phyloP scores from a whole-genome alignment of 768 basidiomycete species.

The Phaeotremella fagi region DNA sequence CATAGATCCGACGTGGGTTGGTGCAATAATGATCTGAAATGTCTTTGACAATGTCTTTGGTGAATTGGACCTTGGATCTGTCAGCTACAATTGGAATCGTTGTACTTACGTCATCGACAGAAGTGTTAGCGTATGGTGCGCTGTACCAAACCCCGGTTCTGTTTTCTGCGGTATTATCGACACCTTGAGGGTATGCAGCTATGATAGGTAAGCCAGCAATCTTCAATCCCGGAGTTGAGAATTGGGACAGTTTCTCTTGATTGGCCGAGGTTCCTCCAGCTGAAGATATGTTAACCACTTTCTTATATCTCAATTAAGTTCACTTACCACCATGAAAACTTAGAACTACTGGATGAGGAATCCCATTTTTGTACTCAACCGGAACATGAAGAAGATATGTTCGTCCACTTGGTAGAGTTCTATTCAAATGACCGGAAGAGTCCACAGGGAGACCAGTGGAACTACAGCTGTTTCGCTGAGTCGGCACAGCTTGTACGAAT shows the following conservation, averaged over 20 bases:
- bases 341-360: conserved; percentile 19
- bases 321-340: conserved; percentile 33
- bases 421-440: too few species aligned
- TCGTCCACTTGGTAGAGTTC: conserved; percentile 11
- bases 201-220: conserved; percentile 22
- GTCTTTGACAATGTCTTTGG: conserved; percentile 27
- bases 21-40: conserved; percentile 21
- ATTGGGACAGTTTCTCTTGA: conserved; percentile 17
- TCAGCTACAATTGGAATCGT: background rate
- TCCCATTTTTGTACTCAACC: conserved; percentile 2
- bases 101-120: conserved; percentile 31
- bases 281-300: background rate
- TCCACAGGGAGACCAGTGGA: too few species aligned
- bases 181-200: conserved; percentile 26
- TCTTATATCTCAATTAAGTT: background rate
- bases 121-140: conserved; percentile 22
- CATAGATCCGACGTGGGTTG: conserved; percentile 24
- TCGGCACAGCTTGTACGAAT: too few species aligned
- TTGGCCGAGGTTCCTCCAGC: conserved; percentile 22
- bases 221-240: conserved; percentile 10
- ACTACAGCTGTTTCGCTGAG: too few species aligned
- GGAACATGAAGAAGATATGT: conserved; percentile 14
- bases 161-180: conserved; percentile 19
- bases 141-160: conserved; percentile 24
- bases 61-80: conserved; percentile 35